Percentiles rank a stretch among this genome's conserved stretches.
These are phyloP conservation scores for Lathyrus sativus DNA, from an alignment of 306 rosid species.

Conservation along the genomic window DNA sequence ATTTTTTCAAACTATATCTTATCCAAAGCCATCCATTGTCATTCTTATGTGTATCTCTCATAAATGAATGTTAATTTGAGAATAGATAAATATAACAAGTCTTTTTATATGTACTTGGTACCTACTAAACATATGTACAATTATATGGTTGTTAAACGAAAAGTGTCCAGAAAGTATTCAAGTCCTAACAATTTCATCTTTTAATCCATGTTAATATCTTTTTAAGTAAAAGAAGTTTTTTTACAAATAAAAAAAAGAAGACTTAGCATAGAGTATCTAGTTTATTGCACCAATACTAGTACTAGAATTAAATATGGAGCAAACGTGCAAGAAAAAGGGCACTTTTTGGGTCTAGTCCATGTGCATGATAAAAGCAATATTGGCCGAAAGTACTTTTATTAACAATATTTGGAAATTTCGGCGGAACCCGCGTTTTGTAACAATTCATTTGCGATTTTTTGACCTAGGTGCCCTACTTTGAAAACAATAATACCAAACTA, in stretches of 20 bases:
- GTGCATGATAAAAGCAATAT: constrained; percentile 41
- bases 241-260: neutral
- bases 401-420: constrained; percentile 1
- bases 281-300: neutral
- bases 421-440: constrained; percentile 4
- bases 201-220: neutral
- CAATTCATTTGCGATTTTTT: too few species aligned
- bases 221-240: neutral
- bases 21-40: too few species aligned
- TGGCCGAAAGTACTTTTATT: constrained; percentile 36
- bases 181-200: neutral
- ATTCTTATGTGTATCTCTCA: too few species aligned
- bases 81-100: too few species aligned
- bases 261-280: constrained; percentile 1
- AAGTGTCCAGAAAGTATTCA: neutral
- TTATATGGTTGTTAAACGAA: neutral
- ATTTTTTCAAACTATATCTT: too few species aligned
- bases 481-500: too few species aligned
- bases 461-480: too few species aligned
- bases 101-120: too few species aligned
- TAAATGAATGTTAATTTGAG: too few species aligned
- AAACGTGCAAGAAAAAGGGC: constrained; percentile 35
- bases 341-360: constrained; percentile 34
- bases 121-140: neutral
- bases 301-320: constrained; percentile 7